Percentiles rank a stretch among this genome's conserved stretches.
phyloP scores from a whole-genome alignment of 768 basidiomycete species.

The Kwoniella bestiolae region DNA sequence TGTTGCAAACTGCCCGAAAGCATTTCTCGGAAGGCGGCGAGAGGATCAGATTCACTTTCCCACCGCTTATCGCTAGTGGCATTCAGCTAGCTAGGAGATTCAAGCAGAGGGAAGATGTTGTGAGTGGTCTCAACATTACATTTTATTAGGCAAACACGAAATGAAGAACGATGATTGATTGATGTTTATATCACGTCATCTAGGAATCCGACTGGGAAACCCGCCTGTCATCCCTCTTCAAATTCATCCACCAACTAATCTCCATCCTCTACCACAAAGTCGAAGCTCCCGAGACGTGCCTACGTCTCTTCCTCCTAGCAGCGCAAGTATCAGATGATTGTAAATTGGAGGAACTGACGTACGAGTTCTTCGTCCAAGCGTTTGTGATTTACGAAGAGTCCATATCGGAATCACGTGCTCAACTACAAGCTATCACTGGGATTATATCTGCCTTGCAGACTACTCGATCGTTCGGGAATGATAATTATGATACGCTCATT shows the following conservation, averaged over 20 bases:
- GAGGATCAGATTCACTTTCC: conserved; percentile 95
- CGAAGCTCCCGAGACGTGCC: conserved; percentile 82
- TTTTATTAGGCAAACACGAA: no score
- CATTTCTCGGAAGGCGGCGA: conserved; percentile 87
- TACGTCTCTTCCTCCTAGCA: conserved; percentile 91
- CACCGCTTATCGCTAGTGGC: conserved; percentile 88
- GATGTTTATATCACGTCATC: neutral
- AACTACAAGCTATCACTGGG: conserved; percentile 94
- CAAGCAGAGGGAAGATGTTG: conserved; percentile 72
- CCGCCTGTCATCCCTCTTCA: conserved; percentile 85
- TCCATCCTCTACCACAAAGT: conserved; percentile 91
- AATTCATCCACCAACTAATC: conserved; percentile 90
- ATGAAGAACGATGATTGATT: no score
- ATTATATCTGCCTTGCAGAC: conserved; percentile 89
- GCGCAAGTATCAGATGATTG: conserved; percentile 95
- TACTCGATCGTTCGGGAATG: conserved; percentile 85
- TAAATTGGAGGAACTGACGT: conserved; percentile 91
- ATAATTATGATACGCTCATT: conserved; percentile 96
- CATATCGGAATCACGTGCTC: conserved; percentile 92
- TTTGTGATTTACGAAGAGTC: conserved; percentile 98
- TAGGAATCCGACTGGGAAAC: conserved; percentile 85
- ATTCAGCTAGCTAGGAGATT: conserved; percentile 92
- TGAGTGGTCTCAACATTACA: no score
- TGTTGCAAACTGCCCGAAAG: conserved; percentile 85
- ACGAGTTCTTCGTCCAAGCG: conserved; percentile 96